Evolutionary conservation across 2,329 filamentous ascomycete genomes (phyloP).

Genomic region (Aspergillus fumigatiaffinis): DNA sequence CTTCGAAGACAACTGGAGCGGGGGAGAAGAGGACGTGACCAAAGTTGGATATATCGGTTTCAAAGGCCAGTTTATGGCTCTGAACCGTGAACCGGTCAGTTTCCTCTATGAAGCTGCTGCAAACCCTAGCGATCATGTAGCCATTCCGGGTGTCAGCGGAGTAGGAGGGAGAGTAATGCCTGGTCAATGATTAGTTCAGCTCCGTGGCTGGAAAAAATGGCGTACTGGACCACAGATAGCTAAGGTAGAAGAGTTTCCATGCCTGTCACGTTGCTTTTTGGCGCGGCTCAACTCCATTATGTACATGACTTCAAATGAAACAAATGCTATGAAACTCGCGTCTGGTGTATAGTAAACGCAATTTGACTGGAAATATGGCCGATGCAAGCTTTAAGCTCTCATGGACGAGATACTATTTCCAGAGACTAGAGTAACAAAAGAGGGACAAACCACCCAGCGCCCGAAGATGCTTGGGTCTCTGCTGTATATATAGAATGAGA

Average conservation of each 20-base stretch:
- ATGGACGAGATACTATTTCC: not conserved
- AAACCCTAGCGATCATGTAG: slow-evolving; percentile 78
- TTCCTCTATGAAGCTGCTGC: slow-evolving; percentile 93
- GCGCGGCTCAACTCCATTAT: not conserved
- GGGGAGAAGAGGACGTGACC: slow-evolving; percentile 75
- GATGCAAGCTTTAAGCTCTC: not conserved
- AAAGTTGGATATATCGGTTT: slow-evolving; percentile 82
- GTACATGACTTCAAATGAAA: not conserved
- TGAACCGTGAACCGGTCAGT: slow-evolving; percentile 76
- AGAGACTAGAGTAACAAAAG: not conserved
- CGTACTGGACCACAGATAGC: not conserved
- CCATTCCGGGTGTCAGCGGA: slow-evolving; percentile 42
- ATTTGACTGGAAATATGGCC: not conserved
- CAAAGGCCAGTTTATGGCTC: slow-evolving; percentile 86
- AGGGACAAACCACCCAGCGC: slow-evolving; percentile 19
- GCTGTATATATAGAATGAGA: not conserved
- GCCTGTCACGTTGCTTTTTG: not conserved
- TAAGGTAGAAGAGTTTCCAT: not conserved
- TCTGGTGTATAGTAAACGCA: not conserved
- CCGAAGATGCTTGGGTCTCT: slow-evolving; percentile 18
- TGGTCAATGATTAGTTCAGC: slow-evolving; percentile 33
- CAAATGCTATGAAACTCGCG: not conserved
- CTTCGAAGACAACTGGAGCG: slow-evolving; percentile 85
- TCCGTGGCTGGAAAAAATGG: not conserved
- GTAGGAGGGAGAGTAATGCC: slow-evolving; percentile 38